A percentile compares a stretch with the other conserved stretches of the same genome.
These are phyloP conservation scores for Monascus purpureus DNA, from an alignment of 495 filamentous ascomycete species.

Conservation along the genomic window DNA sequence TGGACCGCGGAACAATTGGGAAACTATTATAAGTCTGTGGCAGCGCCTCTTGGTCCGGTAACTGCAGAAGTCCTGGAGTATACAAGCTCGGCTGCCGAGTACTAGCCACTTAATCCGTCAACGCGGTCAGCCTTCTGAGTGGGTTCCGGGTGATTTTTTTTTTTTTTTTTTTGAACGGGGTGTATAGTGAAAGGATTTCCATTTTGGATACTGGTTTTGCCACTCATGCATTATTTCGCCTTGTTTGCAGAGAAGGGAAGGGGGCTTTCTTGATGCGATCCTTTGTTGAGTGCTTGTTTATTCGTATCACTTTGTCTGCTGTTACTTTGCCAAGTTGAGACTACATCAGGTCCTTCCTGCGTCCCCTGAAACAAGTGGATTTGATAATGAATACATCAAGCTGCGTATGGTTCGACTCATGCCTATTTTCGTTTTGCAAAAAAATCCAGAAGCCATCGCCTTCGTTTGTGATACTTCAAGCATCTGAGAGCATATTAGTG, in stretches of 20 bases:
- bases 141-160: constrained; percentile 1
- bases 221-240: not conserved
- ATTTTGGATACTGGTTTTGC: not conserved
- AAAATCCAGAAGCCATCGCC: too few species aligned
- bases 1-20: constrained; percentile 13
- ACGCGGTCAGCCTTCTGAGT: not conserved
- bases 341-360: not conserved
- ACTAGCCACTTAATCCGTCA: constrained; percentile 4
- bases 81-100: constrained; percentile 7
- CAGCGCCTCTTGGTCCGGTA: constrained; percentile 5
- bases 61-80: constrained; percentile 7
- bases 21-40: constrained; percentile 12
- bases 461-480: too few species aligned
- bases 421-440: too few species aligned
- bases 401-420: too few species aligned
- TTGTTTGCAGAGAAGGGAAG: not conserved
- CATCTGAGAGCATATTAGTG: too few species aligned
- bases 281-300: constrained; percentile 1
- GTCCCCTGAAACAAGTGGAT: too few species aligned
- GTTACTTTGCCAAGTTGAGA: not conserved
- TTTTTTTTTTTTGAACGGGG: not conserved
- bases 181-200: not conserved
- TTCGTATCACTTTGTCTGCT: constrained; percentile 1
- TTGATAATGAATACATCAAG: too few species aligned
- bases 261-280: not conserved